phyloP scores from a whole-genome alignment of 2,329 filamentous ascomycete species.

The Exophiala xenobiotica region DNA sequence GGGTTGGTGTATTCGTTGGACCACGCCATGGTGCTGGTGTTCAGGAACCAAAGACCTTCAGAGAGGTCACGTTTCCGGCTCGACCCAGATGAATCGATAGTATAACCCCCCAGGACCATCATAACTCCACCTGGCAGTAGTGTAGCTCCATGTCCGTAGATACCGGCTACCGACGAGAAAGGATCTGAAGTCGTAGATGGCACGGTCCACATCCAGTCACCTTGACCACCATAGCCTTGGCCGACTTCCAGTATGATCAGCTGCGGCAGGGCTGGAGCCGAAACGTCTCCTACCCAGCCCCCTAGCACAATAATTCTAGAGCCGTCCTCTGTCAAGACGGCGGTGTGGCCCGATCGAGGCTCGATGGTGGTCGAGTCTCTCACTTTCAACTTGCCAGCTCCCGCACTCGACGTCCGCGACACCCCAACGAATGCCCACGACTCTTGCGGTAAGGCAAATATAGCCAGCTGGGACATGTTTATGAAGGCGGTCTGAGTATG shows the following conservation, averaged over 20 bases:
- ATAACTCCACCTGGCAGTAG: conserved; percentile 63
- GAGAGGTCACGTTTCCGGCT: conserved; percentile 34
- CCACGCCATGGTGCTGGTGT: conserved; percentile 62
- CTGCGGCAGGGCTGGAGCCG: conserved; percentile 75
- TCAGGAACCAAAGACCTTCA: conserved; percentile 56
- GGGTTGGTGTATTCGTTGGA: conserved; percentile 56
- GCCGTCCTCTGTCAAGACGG: conserved; percentile 77
- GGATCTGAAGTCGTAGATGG: conserved; percentile 41
- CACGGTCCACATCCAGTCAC: conserved; percentile 46
- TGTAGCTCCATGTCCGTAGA: conserved; percentile 62
- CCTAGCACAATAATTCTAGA: conserved; percentile 75
- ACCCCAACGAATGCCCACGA: conserved; percentile 80
- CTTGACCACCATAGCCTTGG: conserved; percentile 62
- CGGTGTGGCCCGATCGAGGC: conserved; percentile 84
- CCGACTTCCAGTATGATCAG: conserved; percentile 74
- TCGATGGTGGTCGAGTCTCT: conserved; percentile 56
- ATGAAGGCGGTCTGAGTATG: conserved; percentile 82
- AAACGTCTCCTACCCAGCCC: conserved; percentile 86
- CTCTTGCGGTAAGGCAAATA: conserved; percentile 83
- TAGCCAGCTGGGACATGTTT: conserved; percentile 87
- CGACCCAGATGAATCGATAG: conserved; percentile 45
- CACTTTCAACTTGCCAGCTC: conserved; percentile 54
- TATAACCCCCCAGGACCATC: conserved; percentile 61
- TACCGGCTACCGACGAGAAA: conserved; percentile 45
- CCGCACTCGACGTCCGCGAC: conserved; percentile 41